phyloP scores from a whole-genome alignment of 345 rosid species.

The Dimocarpus longan region DNA sequence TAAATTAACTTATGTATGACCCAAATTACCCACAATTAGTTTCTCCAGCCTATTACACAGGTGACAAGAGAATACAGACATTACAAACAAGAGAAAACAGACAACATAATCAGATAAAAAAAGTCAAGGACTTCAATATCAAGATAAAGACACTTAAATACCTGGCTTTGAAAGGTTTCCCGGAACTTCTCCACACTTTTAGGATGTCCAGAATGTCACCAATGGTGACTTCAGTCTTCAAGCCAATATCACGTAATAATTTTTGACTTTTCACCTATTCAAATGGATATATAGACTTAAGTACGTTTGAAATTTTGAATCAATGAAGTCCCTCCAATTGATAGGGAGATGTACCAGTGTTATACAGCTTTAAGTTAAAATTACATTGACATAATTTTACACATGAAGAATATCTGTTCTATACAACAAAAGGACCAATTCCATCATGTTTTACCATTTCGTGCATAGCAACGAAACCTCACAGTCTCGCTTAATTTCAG shows the following conservation, averaged over 20 bases:
- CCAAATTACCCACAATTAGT: not conserved
- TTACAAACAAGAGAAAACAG: not conserved
- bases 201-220: constrained; percentile 61
- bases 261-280: constrained; percentile 70
- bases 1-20: not conserved
- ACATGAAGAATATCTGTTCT: not conserved
- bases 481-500: not conserved
- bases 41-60: not conserved
- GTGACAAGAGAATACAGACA: not conserved
- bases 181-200: constrained; percentile 55
- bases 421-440: not conserved
- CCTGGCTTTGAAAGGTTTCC: constrained; percentile 71
- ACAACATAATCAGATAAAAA: not conserved
- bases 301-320: not conserved
- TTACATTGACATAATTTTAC: not conserved
- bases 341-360: not conserved
- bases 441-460: not conserved
- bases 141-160: constrained; percentile 27
- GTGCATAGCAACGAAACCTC: not conserved
- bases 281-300: constrained; percentile 21
- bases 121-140: not conserved
- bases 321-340: not conserved
- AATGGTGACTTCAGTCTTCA: constrained; percentile 68
- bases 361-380: not conserved
- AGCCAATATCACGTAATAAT: constrained; percentile 62